Conservation (phyloP, 805 yeast genomes). For the Saccharomyces paradoxus region DNA sequence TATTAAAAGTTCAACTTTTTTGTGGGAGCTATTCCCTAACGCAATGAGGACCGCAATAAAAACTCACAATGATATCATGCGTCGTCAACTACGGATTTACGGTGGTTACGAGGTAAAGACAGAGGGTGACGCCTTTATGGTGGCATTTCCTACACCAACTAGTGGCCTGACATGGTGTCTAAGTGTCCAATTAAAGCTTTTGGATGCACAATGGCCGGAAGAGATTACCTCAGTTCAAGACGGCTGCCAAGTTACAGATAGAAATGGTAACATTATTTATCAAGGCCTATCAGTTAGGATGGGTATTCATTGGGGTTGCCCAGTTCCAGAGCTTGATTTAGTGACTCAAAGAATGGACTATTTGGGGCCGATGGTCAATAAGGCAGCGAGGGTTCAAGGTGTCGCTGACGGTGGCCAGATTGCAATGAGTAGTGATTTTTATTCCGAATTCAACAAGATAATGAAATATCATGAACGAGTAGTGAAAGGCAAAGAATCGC, state of each 20-base stretch:
- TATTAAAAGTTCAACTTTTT: conserved; percentile 83
- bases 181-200: conserved; percentile 75
- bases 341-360: conserved; percentile 97
- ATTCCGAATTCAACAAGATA: conserved; percentile 59
- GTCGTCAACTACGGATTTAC: conserved; percentile 81
- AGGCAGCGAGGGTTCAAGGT: conserved; percentile 87
- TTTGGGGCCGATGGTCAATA: conserved; percentile 96
- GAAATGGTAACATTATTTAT: conserved; percentile 49
- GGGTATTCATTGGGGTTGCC: conserved; percentile 98
- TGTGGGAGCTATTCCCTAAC: conserved; percentile 89
- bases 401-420: conserved; percentile 99
- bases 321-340: conserved; percentile 91
- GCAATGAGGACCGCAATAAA: conserved; percentile 97
- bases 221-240: conserved; percentile 80
- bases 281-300: conserved; percentile 91
- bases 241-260: conserved; percentile 71
- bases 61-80: conserved; percentile 88
- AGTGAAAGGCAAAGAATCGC: conserved; percentile 18
- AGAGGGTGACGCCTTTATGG: conserved; percentile 99
- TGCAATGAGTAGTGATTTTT: conserved; percentile 73
- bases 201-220: conserved; percentile 91
- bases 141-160: conserved; percentile 87
- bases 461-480: conserved; percentile 34
- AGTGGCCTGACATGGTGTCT: conserved; percentile 92
- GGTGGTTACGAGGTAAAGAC: conserved; percentile 98